These are phyloP conservation scores for Rhizophora mangle DNA, from an alignment of 345 rosid genomes.

Conservation along the genomic window DNA sequence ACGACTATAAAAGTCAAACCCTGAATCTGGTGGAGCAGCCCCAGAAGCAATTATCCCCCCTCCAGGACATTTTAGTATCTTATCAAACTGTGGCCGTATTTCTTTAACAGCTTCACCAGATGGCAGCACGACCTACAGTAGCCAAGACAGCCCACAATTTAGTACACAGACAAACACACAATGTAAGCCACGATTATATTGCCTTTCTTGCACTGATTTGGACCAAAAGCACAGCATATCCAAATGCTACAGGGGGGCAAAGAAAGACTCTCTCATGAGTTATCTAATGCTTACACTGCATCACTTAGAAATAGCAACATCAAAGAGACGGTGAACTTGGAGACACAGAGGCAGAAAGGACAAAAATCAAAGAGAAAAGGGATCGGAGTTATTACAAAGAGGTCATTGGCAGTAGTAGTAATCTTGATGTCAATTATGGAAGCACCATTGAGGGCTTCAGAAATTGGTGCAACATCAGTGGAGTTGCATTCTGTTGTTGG, in stretches of 20 bases:
- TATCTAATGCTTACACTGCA: neutral
- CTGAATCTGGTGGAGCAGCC: constrained; percentile 48
- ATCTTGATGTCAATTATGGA: constrained; percentile 48
- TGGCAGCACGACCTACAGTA: constrained; percentile 56
- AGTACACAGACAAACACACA: neutral
- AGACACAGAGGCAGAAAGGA: neutral
- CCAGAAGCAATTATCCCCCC: constrained; percentile 57
- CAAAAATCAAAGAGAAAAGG: neutral
- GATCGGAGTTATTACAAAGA: constrained; percentile 42
- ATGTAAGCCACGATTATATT: neutral
- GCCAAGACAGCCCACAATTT: neutral
- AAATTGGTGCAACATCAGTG: constrained; percentile 27
- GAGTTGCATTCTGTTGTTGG: constrained; percentile 35
- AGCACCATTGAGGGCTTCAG: constrained; percentile 50
- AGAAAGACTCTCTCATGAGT: too few relatives aligned
- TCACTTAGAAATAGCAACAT: neutral
- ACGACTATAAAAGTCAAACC: constrained; percentile 63
- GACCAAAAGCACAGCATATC: too few relatives aligned
- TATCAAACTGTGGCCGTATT: constrained; percentile 48
- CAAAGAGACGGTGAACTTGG: neutral
- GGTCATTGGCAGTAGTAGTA: constrained; percentile 33
- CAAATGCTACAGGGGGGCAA: too few relatives aligned
- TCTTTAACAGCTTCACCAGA: constrained; percentile 54
- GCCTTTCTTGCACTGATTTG: too few relatives aligned
- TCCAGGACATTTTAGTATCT: constrained; percentile 50